Evolutionary conservation across 352 stramenopile species (phyloP), one percentile per base, ranked within the genome.

Genomic region (Globisporangium lucens): DNA sequence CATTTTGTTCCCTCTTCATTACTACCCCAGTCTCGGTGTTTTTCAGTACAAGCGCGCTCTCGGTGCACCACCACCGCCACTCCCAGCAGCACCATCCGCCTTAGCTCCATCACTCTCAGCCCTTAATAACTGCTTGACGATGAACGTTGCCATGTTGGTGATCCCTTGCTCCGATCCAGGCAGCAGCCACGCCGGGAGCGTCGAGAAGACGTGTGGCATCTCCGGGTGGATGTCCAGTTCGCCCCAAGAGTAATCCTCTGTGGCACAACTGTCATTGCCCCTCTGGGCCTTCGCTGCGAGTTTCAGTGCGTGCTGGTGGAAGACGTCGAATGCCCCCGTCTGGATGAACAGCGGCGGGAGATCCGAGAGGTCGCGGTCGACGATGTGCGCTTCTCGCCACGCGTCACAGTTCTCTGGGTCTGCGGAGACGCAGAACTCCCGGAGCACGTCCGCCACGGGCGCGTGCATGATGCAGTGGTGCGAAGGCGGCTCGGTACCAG

Each of bases 401-500:
- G 70, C 72, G 1, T 41, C 36, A 3, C 24, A 7, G 22, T 63
- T 60, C 0, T 65, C 27, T 0, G 58, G 55, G 0, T 65, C 67
- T 4, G 67, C 63, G 1, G 5, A 29, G 3, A 77, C 56, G 63
- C 73, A 82, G 3, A 74, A 73, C 17, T 75, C 66, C 41, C 72
- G 72, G 67, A 86, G 79, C 12, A 67, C 73, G 46, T 80, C 59
- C 13, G 75, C 33, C 53, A 86, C 78, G 3, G 71, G 63, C 35
- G 79, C 72, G 52, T 73, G 73, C 58, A 90, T 75, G 64, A 86
- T 78, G 65, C 82, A 90, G 68, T 87, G 63, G 35, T 75, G 56
- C 4, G 79, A 74, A 9, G 76, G 71, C 12, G 55, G 65, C 6
- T 77, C 68, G 5, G 75, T 56, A 15, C 66, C 70, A 5, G 65